A percentile compares a stretch with the other conserved stretches of the same genome.
Conservation (phyloP, 2,329 filamentous ascomycete genomes). For the Penicillium crustosum region DNA sequence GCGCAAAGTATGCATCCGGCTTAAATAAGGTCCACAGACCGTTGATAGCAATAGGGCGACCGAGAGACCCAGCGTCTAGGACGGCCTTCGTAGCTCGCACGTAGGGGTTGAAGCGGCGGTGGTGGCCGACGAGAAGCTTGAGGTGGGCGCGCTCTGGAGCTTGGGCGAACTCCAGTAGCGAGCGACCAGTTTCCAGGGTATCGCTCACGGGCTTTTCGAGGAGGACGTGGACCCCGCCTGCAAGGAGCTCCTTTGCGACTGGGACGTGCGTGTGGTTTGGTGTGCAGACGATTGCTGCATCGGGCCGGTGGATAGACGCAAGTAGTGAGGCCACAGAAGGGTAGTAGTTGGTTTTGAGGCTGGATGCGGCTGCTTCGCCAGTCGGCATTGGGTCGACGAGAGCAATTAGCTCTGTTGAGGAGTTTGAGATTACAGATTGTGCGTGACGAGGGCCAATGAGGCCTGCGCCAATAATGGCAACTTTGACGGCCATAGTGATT, state of each 20-base stretch:
- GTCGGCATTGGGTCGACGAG: slow-evolving; percentile 50
- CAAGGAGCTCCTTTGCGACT: slow-evolving; percentile 51
- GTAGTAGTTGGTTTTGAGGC: slow-evolving; percentile 43
- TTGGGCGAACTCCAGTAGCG: slow-evolving; percentile 23
- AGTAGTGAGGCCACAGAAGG: slow-evolving; percentile 48
- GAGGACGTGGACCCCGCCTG: slow-evolving; percentile 53
- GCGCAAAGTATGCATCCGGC: slow-evolving; percentile 52
- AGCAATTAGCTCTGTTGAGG: slow-evolving; percentile 43
- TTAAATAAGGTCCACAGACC: slow-evolving; percentile 58
- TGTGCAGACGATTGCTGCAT: slow-evolving; percentile 60
- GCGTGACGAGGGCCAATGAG: slow-evolving; percentile 55
- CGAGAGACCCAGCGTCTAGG: slow-evolving; percentile 45
- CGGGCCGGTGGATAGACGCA: slow-evolving; percentile 40
- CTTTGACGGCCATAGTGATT: slow-evolving; percentile 27
- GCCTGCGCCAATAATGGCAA: slow-evolving; percentile 51
- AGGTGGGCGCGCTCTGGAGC: slow-evolving; percentile 28
- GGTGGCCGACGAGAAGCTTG: slow-evolving; percentile 58
- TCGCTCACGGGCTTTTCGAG: slow-evolving; percentile 59
- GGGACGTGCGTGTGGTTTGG: slow-evolving; percentile 60
- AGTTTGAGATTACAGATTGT: slow-evolving; percentile 43
- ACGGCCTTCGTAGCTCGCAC: slow-evolving; percentile 51
- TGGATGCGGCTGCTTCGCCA: slow-evolving; percentile 36
- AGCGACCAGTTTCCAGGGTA: slow-evolving; percentile 26
- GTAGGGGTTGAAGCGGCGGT: slow-evolving; percentile 61
- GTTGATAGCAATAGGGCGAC: slow-evolving; percentile 53